Evolutionary conservation across 805 yeast species (phyloP), one percentile per base, ranked within the genome.

Genomic region (Naumovozyma baii): DNA sequence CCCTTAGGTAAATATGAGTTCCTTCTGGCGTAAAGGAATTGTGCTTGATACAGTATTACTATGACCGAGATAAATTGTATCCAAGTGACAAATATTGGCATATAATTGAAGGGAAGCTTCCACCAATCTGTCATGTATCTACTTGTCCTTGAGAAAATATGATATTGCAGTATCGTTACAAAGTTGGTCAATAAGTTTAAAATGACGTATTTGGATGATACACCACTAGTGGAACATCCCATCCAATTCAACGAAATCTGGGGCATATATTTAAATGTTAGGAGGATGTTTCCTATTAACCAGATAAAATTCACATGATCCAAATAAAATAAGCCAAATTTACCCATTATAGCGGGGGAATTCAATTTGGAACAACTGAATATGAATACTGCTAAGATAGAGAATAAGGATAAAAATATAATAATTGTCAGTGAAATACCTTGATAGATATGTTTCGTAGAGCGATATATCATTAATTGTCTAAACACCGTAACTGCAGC

Each of bases 271-370:
- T 59, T 59, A 18, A 63, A 31, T 2, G 55, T 28, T 2, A 46
- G 45, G 0, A 58, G 20, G 8, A 54, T 5, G 28, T 59, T 57
- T 9, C 61, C 57, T 1, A 57, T 31, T 0, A 66, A 41, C 75
- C 74, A 70, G 3, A 68, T 9, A 33, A 45, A 62, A 39, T 70
- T 71, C 3, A 68, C 43, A 25, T 66, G 54, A 43, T 74, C 78
- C 16, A 72, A 44, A 19, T 52, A 48, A 37, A 55, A 61, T 1
- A 69, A 34, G 0, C 66, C 67, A 41, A 51, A 49, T 22, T 38
- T 45, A 1, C 67, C 67, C 18, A 22, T 22, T 7, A 7, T 22
- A 5, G n/a, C 33, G 10, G 52, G 51, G 16, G 52, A 38, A 34
- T 57, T 45, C 7, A 33, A 17, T 14, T 40, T 36, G 4, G 59